These are phyloP conservation scores for Trichoderma guizhouense DNA, from an alignment of 2,329 filamentous ascomycete species.

Conservation along the genomic window DNA sequence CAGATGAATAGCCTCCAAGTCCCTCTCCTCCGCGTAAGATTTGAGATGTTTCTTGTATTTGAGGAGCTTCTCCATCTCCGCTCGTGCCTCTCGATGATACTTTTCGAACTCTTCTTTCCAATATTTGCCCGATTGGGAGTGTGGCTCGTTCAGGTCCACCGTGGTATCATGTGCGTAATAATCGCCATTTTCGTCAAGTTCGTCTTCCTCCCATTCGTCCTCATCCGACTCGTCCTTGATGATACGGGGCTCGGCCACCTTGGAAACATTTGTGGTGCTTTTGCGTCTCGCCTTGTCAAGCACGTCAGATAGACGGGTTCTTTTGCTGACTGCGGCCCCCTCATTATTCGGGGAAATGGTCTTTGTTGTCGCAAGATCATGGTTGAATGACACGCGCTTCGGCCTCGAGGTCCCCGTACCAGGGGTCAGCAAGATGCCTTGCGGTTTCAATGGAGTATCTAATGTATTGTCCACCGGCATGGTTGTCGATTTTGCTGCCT, in stretches of 20 bases:
- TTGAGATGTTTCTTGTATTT: constrained; percentile 78
- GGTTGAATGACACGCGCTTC: constrained; percentile 64
- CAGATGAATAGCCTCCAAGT: constrained; percentile 65
- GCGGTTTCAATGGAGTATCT: constrained; percentile 48
- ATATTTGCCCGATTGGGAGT: constrained; percentile 71
- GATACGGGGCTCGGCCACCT: constrained; percentile 16
- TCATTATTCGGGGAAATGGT: constrained; percentile 17
- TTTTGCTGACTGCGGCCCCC: constrained; percentile 27
- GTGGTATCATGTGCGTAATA: constrained; percentile 56
- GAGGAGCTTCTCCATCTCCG: constrained; percentile 73
- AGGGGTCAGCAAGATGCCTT: constrained; percentile 61
- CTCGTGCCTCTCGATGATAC: constrained; percentile 69
- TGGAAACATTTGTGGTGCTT: constrained; percentile 30
- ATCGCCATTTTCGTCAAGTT: constrained; percentile 45
- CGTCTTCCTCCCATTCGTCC: constrained; percentile 57
- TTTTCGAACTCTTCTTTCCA: constrained; percentile 76
- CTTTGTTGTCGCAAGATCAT: constrained; percentile 41
- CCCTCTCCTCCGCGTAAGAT: constrained; percentile 74
- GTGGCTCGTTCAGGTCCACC: constrained; percentile 68
- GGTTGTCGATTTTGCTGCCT: constrained; percentile 15
- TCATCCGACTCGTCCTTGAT: constrained; percentile 36
- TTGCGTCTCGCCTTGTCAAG: constrained; percentile 41
- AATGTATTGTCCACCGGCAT: constrained; percentile 28
- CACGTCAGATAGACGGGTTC: constrained; percentile 44
- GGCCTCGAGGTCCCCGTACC: constrained; percentile 58